These are phyloP conservation scores for Fallopia convolvulus DNA, from an alignment of 148 eudicot species.

Conservation along the genomic window DNA sequence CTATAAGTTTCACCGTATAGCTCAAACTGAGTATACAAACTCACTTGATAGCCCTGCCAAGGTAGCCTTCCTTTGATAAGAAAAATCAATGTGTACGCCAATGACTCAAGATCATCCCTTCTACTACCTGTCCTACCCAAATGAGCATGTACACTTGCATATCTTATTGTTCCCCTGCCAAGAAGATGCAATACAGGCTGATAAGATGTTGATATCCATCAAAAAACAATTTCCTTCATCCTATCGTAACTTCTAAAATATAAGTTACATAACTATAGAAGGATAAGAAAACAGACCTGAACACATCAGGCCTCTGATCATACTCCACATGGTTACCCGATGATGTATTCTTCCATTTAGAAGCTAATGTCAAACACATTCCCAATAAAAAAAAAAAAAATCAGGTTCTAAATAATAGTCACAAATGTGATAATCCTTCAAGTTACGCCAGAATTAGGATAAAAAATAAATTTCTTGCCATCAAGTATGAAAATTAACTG, in stretches of 20 bases:
- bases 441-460: not conserved
- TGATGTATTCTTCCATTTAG: constrained; percentile 83
- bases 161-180: constrained; percentile 86
- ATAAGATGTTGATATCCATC: not conserved
- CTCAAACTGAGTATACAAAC: constrained; percentile 12
- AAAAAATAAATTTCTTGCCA: too few relatives aligned
- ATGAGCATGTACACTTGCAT: constrained; percentile 98
- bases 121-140: constrained; percentile 91
- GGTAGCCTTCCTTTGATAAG: constrained; percentile 69
- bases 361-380: constrained; percentile 42
- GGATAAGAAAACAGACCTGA: constrained; percentile 48
- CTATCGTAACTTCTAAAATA: not conserved
- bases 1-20: not conserved
- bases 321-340: constrained; percentile 49
- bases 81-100: constrained; percentile 75
- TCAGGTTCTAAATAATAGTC: not conserved
- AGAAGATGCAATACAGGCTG: constrained; percentile 2
- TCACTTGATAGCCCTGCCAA: constrained; percentile 91
- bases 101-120: constrained; percentile 80
- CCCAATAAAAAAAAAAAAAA: not conserved
- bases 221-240: not conserved
- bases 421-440: not conserved
- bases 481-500: not conserved
- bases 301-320: constrained; percentile 70
- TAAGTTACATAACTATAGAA: not conserved